Base-by-base conservation (phyloP, 371 early-diverging fungal genomes). In the Syncephalastrum monosporum region DNA sequence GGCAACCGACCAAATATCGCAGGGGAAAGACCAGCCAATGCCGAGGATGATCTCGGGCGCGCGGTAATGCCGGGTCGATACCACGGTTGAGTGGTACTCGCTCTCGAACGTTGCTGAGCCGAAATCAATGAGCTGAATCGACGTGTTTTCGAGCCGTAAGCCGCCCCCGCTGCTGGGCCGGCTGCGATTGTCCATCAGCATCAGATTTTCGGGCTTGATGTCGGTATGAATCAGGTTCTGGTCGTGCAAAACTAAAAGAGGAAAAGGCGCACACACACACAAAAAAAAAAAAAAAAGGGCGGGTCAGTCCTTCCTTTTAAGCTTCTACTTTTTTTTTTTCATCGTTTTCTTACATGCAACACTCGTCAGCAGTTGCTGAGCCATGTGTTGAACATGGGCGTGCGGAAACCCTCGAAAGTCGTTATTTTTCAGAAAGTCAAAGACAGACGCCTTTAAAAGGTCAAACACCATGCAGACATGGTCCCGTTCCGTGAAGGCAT, bases 401-500 rank as follows among this genome's bases (percentile, higher is more conserved):
- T 88, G 71, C 19, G 95, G 92, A 68, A 97, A 95, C 8, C 95
- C 92, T 6, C 82, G 72, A 67, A 95, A 97, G 43, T 85, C 70
- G 70, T 95, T 96, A 47, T 78, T 84, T 72, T 98, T 96, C 47
- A 98, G 69, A 72, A 91, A 98, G 65, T 98, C 98, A 80, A 92
- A 98, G 8, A 97, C 83, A 53, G 89, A 89, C 23, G 88, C 88
- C 6, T 90, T 86, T 14, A 95, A 75, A 24, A 97, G 79, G 56
- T 93, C 95, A 77, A 98, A 98, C 46, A 96, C 95, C 95, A 98
- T 95, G 74, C 98, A 98, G 3, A 93, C 89, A 73, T 98, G 98
- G 67, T 91, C 91, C 44, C 88, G 81, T 71, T 85, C 86, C 60
- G 93, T 93, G 70, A 97, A 95, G 55, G 75, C 80, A 57, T 88